phyloP scores from a whole-genome alignment of 2,329 filamentous ascomycete species.

The Colletotrichum limetticola region DNA sequence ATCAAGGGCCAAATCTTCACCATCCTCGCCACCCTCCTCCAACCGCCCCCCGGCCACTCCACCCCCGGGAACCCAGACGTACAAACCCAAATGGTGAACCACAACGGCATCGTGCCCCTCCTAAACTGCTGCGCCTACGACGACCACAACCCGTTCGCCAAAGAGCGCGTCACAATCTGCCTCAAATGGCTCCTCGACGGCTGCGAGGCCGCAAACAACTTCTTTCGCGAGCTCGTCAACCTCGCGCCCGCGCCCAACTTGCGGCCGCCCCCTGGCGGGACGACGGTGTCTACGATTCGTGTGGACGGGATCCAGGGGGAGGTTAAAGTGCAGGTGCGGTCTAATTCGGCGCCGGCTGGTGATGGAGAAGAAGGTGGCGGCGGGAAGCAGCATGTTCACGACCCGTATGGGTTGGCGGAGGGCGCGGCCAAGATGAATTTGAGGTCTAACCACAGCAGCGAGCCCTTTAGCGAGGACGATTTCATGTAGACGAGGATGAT shows the following conservation, averaged over 20 bases:
- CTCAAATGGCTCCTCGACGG: conserved; percentile 86
- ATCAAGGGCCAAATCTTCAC: conserved; percentile 94
- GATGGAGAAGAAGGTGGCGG: conserved; percentile 25
- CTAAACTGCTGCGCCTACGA: conserved; percentile 92
- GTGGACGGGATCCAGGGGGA: conserved; percentile 68
- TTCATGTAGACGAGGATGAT: conserved; percentile 50
- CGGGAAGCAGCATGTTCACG: conserved; percentile 35
- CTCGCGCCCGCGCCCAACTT: conserved; percentile 52
- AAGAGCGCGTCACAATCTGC: conserved; percentile 89
- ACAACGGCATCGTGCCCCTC: conserved; percentile 87
- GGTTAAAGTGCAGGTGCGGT: conserved; percentile 64
- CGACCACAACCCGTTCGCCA: conserved; percentile 92
- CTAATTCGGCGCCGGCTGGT: conserved; percentile 29
- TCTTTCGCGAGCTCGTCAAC: conserved; percentile 72
- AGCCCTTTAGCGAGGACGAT: conserved; percentile 53
- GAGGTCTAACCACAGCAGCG: conserved; percentile 38
- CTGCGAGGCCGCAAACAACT: conserved; percentile 77
- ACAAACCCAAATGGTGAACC: conserved; percentile 86
- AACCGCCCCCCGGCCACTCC: conserved; percentile 75
- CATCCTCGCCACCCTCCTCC: conserved; percentile 88
- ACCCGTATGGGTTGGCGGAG: conserved; percentile 53
- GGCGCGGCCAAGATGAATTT: conserved; percentile 55
- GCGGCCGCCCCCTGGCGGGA: conserved; percentile 46
- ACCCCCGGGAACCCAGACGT: conserved; percentile 77
- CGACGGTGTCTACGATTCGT: conserved; percentile 56